Evolutionary conservation across 441 rosid species (phyloP), one percentile per base, ranked within the genome.

Genomic region (Mallotus japonicus): DNA sequence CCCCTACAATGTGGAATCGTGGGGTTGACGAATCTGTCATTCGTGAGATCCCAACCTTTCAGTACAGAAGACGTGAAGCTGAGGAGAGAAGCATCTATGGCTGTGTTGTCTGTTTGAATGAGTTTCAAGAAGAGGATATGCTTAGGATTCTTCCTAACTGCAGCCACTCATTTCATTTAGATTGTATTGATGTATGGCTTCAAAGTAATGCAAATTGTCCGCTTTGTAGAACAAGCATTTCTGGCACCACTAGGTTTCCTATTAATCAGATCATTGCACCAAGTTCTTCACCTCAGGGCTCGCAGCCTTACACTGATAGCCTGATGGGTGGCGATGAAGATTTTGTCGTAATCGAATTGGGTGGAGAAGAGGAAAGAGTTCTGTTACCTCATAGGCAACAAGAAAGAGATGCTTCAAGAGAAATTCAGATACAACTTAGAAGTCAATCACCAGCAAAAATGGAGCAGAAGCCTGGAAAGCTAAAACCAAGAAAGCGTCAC

Each of bases 141-240:
- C 86, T 92, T 14, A 83, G 89, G 75, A 76, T 82, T 66, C 85
- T 94, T 42, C 98, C 98, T 2, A 86, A 81, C 24, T 94, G 99
- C 70, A 60, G 74, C 79, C 99, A 92, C 69, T 84, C 88, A 32
- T 94, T 92, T 70, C 97, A 94, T 74, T 81, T 90, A 6, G 97
- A 92, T 54, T 94, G 99, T 82, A 90, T 94, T 59, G 97, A 92
- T 60, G 76, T 90, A 49, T 94, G 97, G 99, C 92, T 94, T 47
- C 97, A 89, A 75, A 86, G 72, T 86, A 89, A 90, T 69, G 87
- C 92, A 0, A 92, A 90, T 67, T 94, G 99, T 66, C 99, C 99
- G 0, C 78, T 94, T 71, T 94, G 99, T 75, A 81, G 97, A 77
- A 80, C 87, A 28, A 85, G 89, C 69, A 85, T 92, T 85, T 90